A percentile compares a stretch with the other conserved stretches of the same genome.
phyloP scores from a whole-genome alignment of 768 basidiomycete genomes.

The Boletus reticulatus region DNA sequence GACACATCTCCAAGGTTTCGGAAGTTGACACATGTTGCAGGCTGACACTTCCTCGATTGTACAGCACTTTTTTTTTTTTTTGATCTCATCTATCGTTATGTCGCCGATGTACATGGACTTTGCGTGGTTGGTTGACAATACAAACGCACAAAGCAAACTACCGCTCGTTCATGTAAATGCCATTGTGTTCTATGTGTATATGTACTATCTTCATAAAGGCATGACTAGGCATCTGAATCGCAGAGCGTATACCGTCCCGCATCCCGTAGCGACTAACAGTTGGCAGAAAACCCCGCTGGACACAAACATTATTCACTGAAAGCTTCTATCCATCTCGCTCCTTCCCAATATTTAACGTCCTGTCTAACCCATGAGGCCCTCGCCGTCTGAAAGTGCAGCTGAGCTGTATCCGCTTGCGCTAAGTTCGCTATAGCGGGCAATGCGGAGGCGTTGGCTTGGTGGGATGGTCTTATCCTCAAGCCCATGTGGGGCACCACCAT shows the following conservation, averaged over 20 bases:
- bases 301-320: conserved; percentile 4
- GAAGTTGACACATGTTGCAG: too few relatives aligned
- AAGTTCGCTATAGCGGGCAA: conserved; percentile 62
- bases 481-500: conserved; percentile 52
- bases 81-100: too few relatives aligned
- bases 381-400: conserved; percentile 56
- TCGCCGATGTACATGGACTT: too few relatives aligned
- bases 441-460: conserved; percentile 69
- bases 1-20: too few relatives aligned
- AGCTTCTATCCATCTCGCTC: conserved; percentile 1
- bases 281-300: background rate
- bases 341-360: background rate
- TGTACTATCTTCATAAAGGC: conserved; percentile 1
- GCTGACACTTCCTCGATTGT: too few relatives aligned
- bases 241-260: conserved; percentile 5
- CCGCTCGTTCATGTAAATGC: too few relatives aligned
- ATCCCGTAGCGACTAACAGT: conserved; percentile 13
- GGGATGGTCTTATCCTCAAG: conserved; percentile 64
- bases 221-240: conserved; percentile 13
- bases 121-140: too few relatives aligned
- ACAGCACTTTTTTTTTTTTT: too few relatives aligned
- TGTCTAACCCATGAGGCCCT: conserved; percentile 43
- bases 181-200: background rate
- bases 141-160: background rate
- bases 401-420: conserved; percentile 49